Evolutionary conservation across 345 rosid genomes (phyloP).

Genomic region (Salix caprea): DNA sequence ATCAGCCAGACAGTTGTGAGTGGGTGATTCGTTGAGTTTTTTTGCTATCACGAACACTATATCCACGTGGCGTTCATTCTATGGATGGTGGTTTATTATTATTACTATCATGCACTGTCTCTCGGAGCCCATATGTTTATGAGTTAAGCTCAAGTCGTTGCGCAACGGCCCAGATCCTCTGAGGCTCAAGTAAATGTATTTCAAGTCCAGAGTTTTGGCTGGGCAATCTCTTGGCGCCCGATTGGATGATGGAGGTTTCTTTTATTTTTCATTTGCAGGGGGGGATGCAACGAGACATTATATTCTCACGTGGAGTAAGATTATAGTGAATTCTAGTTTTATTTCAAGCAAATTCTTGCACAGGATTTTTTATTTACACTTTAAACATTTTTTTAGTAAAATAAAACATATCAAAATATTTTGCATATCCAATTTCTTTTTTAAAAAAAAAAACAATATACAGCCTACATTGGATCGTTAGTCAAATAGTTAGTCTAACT

Average conservation of each 20-base stretch:
- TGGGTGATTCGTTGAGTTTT: neutral
- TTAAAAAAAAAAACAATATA: too few species aligned
- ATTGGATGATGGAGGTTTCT: neutral
- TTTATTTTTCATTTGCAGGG: too few species aligned
- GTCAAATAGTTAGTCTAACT: too few species aligned
- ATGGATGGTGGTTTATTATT: neutral
- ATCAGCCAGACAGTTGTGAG: constrained; percentile 20
- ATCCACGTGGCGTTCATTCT: constrained; percentile 5
- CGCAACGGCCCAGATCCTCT: neutral
- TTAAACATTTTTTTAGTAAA: too few species aligned
- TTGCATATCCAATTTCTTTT: too few species aligned
- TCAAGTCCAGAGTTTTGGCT: neutral
- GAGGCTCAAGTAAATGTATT: neutral
- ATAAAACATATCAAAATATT: too few species aligned
- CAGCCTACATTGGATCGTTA: too few species aligned
- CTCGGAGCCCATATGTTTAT: neutral
- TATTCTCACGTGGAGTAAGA: neutral
- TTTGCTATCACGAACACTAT: neutral
- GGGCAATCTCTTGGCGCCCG: neutral
- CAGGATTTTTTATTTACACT: too few species aligned
- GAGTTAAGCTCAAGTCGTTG: neutral
- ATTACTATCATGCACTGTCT: neutral
- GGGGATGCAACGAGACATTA: too few species aligned
- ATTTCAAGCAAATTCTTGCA: neutral
- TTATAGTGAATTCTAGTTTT: neutral